These are phyloP conservation scores for Pythium phragmitis DNA, from an alignment of 352 stramenopile genomes.

Conservation along the genomic window DNA sequence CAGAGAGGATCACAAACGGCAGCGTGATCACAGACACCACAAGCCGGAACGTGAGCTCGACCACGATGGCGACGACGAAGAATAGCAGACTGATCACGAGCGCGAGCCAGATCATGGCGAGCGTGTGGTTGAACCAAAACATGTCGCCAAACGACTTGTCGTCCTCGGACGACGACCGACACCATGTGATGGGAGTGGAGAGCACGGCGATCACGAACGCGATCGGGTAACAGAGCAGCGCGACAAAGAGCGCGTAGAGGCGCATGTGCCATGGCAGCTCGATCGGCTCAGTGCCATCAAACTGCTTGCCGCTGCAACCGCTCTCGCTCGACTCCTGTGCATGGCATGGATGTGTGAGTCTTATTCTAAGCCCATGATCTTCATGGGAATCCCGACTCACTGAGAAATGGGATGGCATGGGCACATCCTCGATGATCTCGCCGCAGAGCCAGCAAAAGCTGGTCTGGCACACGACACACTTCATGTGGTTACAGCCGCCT, in stretches of 20 bases:
- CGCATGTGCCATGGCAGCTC: slow-evolving; percentile 4
- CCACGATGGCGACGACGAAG: slow-evolving; percentile 8
- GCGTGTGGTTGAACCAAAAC: slow-evolving; percentile 10
- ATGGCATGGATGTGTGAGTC: neutral
- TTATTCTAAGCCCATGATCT: too few relatives aligned
- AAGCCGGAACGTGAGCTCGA: slow-evolving; percentile 12
- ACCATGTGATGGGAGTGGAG: slow-evolving; percentile 11
- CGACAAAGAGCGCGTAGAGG: slow-evolving; percentile 6
- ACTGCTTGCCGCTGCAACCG: slow-evolving; percentile 20
- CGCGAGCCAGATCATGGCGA: slow-evolving; percentile 16
- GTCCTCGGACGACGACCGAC: neutral
- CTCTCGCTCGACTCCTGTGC: neutral
- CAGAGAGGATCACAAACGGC: slow-evolving; percentile 6
- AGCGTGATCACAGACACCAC: slow-evolving; percentile 12
- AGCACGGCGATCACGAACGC: slow-evolving; percentile 1
- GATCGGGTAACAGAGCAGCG: slow-evolving; percentile 9
- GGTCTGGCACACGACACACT: slow-evolving; percentile 17
- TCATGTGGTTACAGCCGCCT: slow-evolving; percentile 29
- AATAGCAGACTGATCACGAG: slow-evolving; percentile 14
- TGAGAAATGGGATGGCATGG: slow-evolving; percentile 14
- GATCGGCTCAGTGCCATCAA: slow-evolving; percentile 11
- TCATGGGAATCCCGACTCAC: neutral
- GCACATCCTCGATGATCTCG: slow-evolving; percentile 10
- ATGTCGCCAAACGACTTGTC: slow-evolving; percentile 4
- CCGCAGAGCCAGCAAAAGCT: slow-evolving; percentile 24